Evolutionary conservation across 345 rosid genomes (phyloP), one percentile per base, ranked within the genome.

Genomic region (Hypericum perforatum): DNA sequence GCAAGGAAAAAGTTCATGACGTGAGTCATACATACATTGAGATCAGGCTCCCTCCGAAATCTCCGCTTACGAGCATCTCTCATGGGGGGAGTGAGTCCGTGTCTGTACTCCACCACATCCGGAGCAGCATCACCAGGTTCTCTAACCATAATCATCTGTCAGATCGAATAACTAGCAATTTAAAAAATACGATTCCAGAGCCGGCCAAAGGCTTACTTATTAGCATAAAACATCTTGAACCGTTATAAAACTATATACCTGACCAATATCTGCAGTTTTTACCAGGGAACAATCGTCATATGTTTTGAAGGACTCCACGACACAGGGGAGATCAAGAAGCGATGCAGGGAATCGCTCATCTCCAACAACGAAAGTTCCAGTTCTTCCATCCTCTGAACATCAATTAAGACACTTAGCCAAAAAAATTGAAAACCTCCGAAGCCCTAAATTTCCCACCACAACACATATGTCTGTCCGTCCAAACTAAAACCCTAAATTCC

Each of bases 11-110:
- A n/a, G n/a, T 43, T 32, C 42, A 16, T 8, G 8, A 67, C 52
- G n/a, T 8, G 16, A 32, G 2, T 7, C 16, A 38, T 89, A 89
- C 16, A 38, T 89, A 89, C 97, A 79, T 89, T 94, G 57, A 94
- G 82, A 66, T 94, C 97, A 22, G 99, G 95, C 71, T 88, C 99
- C 64, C 99, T 78, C 8, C 94, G 91, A 49, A 94, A 89, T 71
- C 99, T 76, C 63, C 99, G 76, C 76, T 86, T 94, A 10, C 99
- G 78, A 48, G 97, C 94, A 79, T 94, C 99, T 69, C 94, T 84
- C 95, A 84, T 79, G 11, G 97, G 95, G 73, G 99, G 89, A 44
- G 97, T 84, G 57, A 94, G 70, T 65, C 99, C 99, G 66, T 89
- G 99, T 55, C 89, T 84, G 69, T 82, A 84, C 70, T 88, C 95